Conservation (phyloP, 139 green algal species). For the Diplosphaera chodatii region DNA sequence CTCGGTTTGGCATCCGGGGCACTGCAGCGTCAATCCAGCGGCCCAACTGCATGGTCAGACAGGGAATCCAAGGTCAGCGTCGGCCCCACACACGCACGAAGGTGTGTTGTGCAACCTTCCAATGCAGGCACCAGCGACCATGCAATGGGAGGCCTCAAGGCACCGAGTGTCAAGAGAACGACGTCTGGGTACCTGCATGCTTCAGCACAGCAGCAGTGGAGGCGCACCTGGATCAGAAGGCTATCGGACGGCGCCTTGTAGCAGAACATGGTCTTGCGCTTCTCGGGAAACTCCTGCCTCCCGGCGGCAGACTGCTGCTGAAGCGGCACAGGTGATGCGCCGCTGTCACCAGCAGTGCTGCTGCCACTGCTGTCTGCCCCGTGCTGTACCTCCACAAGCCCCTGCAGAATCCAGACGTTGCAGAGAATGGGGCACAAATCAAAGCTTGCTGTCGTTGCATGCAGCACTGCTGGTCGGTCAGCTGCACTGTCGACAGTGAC, state of each 20-base stretch:
- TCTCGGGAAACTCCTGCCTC: not conserved
- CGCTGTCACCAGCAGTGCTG: not conserved
- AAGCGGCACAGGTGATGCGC: not conserved
- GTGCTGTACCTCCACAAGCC: not conserved
- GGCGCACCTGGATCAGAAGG: no score
- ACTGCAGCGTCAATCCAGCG: conserved; percentile 20
- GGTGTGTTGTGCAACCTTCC: no score
- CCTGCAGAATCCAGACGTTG: no score
- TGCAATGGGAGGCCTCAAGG: no score
- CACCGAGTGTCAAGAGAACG: no score
- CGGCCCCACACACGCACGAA: no score
- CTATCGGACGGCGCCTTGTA: conserved; percentile 1
- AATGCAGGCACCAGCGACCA: no score
- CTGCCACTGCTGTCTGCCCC: not conserved
- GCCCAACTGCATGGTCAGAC: not conserved
- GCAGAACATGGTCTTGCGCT: conserved; percentile 12
- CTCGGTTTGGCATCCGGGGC: conserved; percentile 12
- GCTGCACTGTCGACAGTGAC: not conserved
- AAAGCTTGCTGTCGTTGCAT: no score
- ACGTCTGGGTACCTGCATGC: no score
- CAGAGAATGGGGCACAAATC: no score
- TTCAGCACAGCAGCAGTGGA: no score
- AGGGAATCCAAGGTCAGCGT: conserved; percentile 9
- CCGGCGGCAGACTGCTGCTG: not conserved
- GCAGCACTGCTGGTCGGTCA: no score